Evolutionary conservation across 208 protist species (phyloP).

Genomic region (Phytomonas sp.): DNA sequence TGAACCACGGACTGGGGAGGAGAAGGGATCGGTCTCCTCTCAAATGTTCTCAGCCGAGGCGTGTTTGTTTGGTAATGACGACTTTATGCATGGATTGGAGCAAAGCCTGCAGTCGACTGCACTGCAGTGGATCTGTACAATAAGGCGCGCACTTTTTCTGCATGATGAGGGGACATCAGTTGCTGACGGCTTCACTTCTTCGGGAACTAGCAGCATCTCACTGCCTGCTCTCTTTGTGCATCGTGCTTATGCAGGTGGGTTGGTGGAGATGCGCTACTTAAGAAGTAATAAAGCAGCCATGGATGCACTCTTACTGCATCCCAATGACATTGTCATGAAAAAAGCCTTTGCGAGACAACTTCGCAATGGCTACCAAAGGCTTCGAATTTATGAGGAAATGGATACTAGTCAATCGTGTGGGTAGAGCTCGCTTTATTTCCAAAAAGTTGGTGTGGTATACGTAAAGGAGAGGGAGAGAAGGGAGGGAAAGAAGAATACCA

Average conservation of each 20-base stretch:
- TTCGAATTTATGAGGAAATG: constrained; percentile 58
- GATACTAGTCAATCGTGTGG: not conserved
- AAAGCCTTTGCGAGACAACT: constrained; percentile 58
- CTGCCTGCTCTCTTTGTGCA: constrained; percentile 64
- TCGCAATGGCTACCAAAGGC: constrained; percentile 40
- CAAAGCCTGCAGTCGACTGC: constrained; percentile 8
- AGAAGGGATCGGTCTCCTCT: not conserved
- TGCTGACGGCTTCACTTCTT: not conserved
- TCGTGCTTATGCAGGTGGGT: constrained; percentile 51
- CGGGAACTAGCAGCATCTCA: constrained; percentile 8
- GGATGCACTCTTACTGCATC: constrained; percentile 70
- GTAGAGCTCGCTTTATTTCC: not conserved
- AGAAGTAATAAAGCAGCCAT: constrained; percentile 54
- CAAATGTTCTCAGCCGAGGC: not conserved
- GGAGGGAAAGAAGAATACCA: not conserved
- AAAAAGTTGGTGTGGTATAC: not conserved
- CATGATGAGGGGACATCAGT: constrained; percentile 10
- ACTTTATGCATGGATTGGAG: not conserved
- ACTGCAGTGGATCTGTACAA: constrained; percentile 24
- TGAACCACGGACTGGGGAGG: not conserved
- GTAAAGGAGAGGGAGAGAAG: not conserved
- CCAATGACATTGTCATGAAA: constrained; percentile 71
- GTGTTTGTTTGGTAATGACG: not conserved
- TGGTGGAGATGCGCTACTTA: constrained; percentile 59
- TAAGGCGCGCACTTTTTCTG: constrained; percentile 21